Conservation (phyloP, 2,329 filamentous ascomycete species). For the Grosmannia serpens region DNA sequence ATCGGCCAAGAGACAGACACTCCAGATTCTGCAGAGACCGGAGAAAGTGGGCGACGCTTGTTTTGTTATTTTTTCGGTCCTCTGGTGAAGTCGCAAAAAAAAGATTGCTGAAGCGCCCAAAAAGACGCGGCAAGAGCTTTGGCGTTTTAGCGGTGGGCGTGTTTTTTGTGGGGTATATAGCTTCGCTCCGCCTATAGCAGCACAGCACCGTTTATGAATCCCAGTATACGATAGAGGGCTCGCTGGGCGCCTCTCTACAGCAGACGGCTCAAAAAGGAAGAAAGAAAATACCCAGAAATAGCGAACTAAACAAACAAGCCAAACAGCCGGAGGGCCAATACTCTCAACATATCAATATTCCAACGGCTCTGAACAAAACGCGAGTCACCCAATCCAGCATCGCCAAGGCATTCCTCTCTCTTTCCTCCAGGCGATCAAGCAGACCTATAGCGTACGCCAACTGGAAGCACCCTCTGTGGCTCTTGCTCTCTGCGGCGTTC, state of each 20-base stretch:
- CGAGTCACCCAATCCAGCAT: neutral
- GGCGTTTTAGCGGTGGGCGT: slow-evolving; percentile 4
- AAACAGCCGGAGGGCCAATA: neutral
- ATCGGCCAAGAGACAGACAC: neutral
- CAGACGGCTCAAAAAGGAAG: too few relatives aligned
- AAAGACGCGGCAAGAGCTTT: slow-evolving; percentile 12
- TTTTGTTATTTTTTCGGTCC: slow-evolving; percentile 1
- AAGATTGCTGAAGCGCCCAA: slow-evolving; percentile 2
- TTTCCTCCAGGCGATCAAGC: neutral
- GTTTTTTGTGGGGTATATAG: slow-evolving; percentile 6
- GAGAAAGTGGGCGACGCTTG: neutral
- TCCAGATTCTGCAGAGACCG: neutral
- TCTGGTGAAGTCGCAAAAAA: slow-evolving; percentile 7
- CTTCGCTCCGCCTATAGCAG: neutral
- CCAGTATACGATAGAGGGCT: too few relatives aligned
- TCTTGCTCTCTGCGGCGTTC: too few relatives aligned
- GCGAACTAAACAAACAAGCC: neutral
- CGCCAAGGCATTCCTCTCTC: neutral
- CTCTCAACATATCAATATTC: neutral
- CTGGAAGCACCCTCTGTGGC: neutral
- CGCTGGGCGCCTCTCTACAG: too few relatives aligned
- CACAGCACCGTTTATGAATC: neutral
- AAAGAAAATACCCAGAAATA: too few relatives aligned
- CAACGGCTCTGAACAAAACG: neutral
- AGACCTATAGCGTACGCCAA: neutral